These are phyloP conservation scores for Phytophthora boehmeriae DNA, from an alignment of 352 stramenopile genomes.

Conservation along the genomic window DNA sequence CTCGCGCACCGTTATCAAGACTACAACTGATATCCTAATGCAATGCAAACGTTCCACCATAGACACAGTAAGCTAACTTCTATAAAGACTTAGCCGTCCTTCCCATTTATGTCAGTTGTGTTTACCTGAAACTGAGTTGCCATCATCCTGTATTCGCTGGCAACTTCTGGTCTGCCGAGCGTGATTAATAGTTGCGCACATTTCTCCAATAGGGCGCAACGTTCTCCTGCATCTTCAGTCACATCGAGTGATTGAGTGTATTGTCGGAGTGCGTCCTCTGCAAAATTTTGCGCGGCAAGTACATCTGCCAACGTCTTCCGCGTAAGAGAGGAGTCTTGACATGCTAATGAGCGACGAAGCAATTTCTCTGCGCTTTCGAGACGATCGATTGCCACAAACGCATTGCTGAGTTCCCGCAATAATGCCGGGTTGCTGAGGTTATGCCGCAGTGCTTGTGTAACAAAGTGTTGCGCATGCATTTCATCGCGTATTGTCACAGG, in stretches of 20 bases:
- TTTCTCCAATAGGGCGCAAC: slow-evolving; percentile 58
- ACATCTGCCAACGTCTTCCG: slow-evolving; percentile 82
- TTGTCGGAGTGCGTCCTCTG: slow-evolving; percentile 69
- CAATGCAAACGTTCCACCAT: not conserved
- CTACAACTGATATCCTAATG: slow-evolving; percentile 15
- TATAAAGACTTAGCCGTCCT: slow-evolving; percentile 12
- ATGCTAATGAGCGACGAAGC: slow-evolving; percentile 64
- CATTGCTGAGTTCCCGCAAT: slow-evolving; percentile 81
- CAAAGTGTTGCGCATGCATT: slow-evolving; percentile 46
- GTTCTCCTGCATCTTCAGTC: slow-evolving; percentile 42
- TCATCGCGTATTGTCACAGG: slow-evolving; percentile 42
- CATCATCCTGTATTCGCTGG: slow-evolving; percentile 69
- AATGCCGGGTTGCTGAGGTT: slow-evolving; percentile 67
- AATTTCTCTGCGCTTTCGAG: slow-evolving; percentile 76
- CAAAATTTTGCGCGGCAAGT: slow-evolving; percentile 78
- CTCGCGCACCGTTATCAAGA: slow-evolving; percentile 5
- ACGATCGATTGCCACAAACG: slow-evolving; percentile 76
- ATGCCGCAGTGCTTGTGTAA: slow-evolving; percentile 67
- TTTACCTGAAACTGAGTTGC: slow-evolving; percentile 46
- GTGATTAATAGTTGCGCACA: slow-evolving; percentile 72
- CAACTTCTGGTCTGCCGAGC: slow-evolving; percentile 71
- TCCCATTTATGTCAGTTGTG: not conserved
- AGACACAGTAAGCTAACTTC: slow-evolving; percentile 3
- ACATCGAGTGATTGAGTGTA: slow-evolving; percentile 69
- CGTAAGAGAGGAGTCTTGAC: slow-evolving; percentile 77